Conservation (phyloP, 441 rosid genomes). For the Kokia cookei region DNA sequence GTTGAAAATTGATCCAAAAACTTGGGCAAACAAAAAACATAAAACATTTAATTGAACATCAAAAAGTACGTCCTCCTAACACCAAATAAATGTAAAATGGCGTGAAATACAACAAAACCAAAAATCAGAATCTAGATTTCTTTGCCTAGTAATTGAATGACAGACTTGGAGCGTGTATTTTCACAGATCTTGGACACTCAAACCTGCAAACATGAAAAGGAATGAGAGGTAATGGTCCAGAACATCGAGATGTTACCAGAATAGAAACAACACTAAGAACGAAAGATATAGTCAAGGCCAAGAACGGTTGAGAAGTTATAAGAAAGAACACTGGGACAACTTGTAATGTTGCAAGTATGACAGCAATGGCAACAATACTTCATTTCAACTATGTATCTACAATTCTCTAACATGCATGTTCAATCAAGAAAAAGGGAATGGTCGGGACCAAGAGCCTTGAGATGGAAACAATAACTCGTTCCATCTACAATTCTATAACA, state of each 20-base stretch:
- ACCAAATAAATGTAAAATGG: background rate
- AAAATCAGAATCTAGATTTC: background rate
- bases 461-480: too few relatives aligned
- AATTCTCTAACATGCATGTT: background rate
- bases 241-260: too few relatives aligned
- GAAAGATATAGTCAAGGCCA: too few relatives aligned
- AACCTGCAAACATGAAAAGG: slow-evolving; percentile 26
- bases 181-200: slow-evolving; percentile 60
- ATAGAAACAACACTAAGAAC: too few relatives aligned
- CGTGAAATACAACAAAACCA: background rate
- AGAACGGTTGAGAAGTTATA: too few relatives aligned
- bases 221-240: background rate
- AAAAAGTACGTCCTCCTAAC: background rate
- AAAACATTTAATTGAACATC: background rate
- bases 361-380: background rate
- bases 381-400: background rate
- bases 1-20: too few relatives aligned
- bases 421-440: too few relatives aligned
- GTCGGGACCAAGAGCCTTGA: too few relatives aligned
- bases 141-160: background rate
- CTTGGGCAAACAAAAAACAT: too few relatives aligned
- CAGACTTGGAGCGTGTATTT: background rate
- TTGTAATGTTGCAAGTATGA: background rate
- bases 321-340: background rate
- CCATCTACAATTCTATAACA: too few relatives aligned